Percentiles rank a stretch among this genome's conserved stretches.
phyloP scores from a whole-genome alignment of 768 basidiomycete species.

The Flagelloscypha sp. region DNA sequence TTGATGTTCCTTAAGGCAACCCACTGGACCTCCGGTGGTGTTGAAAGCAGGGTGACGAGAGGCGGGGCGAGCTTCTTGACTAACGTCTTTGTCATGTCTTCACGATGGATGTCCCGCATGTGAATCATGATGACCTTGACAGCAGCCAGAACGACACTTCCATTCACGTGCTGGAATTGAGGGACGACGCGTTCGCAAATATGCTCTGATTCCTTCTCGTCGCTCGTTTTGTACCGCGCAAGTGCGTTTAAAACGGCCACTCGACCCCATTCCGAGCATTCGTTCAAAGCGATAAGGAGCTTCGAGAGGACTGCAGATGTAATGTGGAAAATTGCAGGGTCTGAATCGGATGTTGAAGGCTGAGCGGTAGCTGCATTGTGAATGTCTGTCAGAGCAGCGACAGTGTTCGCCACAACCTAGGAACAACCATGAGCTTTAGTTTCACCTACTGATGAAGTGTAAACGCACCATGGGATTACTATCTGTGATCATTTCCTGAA shows the following conservation, averaged over 20 bases:
- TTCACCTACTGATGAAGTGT: neutral
- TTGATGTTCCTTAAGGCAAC: slow-evolving; percentile 96
- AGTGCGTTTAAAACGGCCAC: slow-evolving; percentile 88
- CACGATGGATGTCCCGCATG: slow-evolving; percentile 72
- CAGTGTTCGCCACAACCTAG: slow-evolving; percentile 95
- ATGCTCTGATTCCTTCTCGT: slow-evolving; percentile 95
- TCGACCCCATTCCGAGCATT: slow-evolving; percentile 98
- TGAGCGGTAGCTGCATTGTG: slow-evolving; percentile 61
- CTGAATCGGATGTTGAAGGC: slow-evolving; percentile 44
- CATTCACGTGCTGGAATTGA: slow-evolving; percentile 97
- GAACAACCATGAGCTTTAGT: neutral
- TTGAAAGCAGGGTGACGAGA: slow-evolving; percentile 88
- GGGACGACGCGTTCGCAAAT: slow-evolving; percentile 98
- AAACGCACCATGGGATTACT: slow-evolving; percentile 90
- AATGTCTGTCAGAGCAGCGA: slow-evolving; percentile 89
- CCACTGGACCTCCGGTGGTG: slow-evolving; percentile 98
- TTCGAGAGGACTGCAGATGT: slow-evolving; percentile 80
- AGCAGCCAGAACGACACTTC: slow-evolving; percentile 92
- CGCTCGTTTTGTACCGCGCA: slow-evolving; percentile 71
- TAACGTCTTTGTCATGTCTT: slow-evolving; percentile 78
- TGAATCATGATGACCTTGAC: slow-evolving; percentile 99
- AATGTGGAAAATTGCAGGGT: slow-evolving; percentile 70
- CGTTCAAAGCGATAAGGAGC: slow-evolving; percentile 89
- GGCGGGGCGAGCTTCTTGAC: slow-evolving; percentile 98
- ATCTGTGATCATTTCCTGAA: slow-evolving; percentile 91